Conservation (phyloP, 148 eudicot genomes). For the Vaccinium myrtillus region DNA sequence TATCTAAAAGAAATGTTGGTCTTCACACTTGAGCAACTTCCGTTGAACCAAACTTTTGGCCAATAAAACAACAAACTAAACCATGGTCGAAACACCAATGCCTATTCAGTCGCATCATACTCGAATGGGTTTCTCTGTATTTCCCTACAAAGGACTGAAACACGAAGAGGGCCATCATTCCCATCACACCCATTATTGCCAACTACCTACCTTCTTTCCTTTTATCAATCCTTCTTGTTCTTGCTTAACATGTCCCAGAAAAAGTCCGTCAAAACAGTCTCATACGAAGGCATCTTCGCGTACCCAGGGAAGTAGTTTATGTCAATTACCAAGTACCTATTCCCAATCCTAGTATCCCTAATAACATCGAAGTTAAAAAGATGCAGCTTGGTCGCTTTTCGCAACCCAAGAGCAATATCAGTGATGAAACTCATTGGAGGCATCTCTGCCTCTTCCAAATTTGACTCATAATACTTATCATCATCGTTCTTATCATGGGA, state of each 20-base stretch:
- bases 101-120: slow-evolving; percentile 8
- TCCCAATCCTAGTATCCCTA: slow-evolving; percentile 56
- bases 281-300: slow-evolving; percentile 79
- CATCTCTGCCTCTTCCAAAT: slow-evolving; percentile 56
- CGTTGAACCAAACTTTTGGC: slow-evolving; percentile 3
- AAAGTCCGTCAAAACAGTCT: slow-evolving; percentile 60
- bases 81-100: not conserved
- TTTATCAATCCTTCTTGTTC: slow-evolving; percentile 19
- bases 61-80: slow-evolving; percentile 6
- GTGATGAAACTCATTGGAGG: slow-evolving; percentile 52
- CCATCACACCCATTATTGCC: slow-evolving; percentile 27
- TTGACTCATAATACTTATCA: slow-evolving; percentile 43
- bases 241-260: slow-evolving; percentile 58
- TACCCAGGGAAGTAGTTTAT: slow-evolving; percentile 94
- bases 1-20: slow-evolving; percentile 18
- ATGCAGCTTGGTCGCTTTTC: slow-evolving; percentile 47
- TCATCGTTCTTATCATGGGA: slow-evolving; percentile 42
- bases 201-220: slow-evolving; percentile 25
- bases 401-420: slow-evolving; percentile 48
- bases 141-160: slow-evolving; percentile 20
- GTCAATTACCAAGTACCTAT: slow-evolving; percentile 78
- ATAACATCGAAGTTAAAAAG: slow-evolving; percentile 76
- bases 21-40: slow-evolving; percentile 17
- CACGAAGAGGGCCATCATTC: slow-evolving; percentile 9
- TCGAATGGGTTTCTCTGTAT: slow-evolving; percentile 25